Evolutionary conservation across 257 asterid species (phyloP), one percentile per base, ranked within the genome.

Genomic region (Fraxinus anomala): DNA sequence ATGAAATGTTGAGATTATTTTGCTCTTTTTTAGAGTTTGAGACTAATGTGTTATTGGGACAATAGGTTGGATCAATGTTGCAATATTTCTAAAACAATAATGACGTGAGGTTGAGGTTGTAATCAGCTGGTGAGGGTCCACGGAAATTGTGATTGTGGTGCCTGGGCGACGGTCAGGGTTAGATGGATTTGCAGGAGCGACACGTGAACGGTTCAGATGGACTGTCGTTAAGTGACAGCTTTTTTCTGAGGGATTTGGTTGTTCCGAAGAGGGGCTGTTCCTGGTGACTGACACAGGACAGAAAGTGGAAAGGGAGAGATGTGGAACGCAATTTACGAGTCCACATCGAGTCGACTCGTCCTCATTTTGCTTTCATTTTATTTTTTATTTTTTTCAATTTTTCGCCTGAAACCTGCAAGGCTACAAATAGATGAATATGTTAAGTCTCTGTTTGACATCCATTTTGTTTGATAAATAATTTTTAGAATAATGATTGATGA

Each of bases 171-270:
- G 30, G 17, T 0, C 8, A 67, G 75, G 76, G 75, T 14, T 4
- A 5, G 72, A 19, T 51, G 54, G 72, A 21, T 21, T 59, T 7
- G 30, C 30, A 21, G 6, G 67, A 2, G 49, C n/a, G 28, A 1
- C 0, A 14, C 34, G 77, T 37, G 42, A 47, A 80, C 80, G 80
- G 73, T 21, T 44, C 68, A 69, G 80, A 70, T 68, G 37, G 47
- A 5, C 19, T 67, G 75, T 37, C 21, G 33, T 21, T 3, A 30
- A 75, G 47, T 17, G 63, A 67, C 74, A 59, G 75, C n/a, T 16
- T 42, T 14, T 49, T 34, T 47, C 19, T 3, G 8, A 10, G 69
- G 34, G 3, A 23, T 61, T 61, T 61, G 11, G 68, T 23, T 63
- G 68, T 11, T 63, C 68, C 17, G 6, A 63, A 63, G 69, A 26